Evolutionary conservation across 441 rosid species (phyloP), one percentile per base, ranked within the genome.

Genomic region (Corymbia citriodora): DNA sequence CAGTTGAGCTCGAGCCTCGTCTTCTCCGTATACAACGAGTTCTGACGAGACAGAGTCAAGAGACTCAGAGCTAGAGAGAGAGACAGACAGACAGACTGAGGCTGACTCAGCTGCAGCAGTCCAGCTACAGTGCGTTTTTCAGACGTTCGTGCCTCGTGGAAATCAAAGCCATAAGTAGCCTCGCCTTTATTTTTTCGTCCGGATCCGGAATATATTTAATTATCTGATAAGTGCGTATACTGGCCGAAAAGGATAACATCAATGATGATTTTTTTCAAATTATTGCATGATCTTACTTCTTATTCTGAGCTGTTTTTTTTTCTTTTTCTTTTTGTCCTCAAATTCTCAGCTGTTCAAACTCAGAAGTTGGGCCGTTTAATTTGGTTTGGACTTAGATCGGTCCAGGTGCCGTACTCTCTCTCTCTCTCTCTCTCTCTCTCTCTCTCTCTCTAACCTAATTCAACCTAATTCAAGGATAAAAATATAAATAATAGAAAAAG

Each of bases 1-100:
- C 33, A 19, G n/a, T 61, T 23, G 33, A 18, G 40, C 74, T 27
- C 8, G 63, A 88, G 33, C 63, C 68, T 29, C 21, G 25, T 61
- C 89, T 55, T n/a, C 31, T 4, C 16, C 65, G 49, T 72, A 45
- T 87, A 94, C 97, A 19, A 96, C 96, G 96, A 95, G 95, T 91
- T 92, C 88, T 86, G 83, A 2, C 29, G 90, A 81, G 74, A 90
- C 90, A 90, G 94, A 89, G 92, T 90, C 92, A 88, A 90, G 89
- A 40, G 45, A 40, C 82, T 11, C 33, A 68, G 45, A 85, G 53
- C 45, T 40, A 45, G 54, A 90, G n/a, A 74, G 55, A 63, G 61
- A 55, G 13, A 31, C 57, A 31, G 59, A 54, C 40, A 33, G 57
- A 19, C 50, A 55, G 55, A 31, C 45, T 55, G 55, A 31, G 12